Percentiles rank a stretch among this genome's conserved stretches.
These are phyloP conservation scores for Zygoascus meyerae DNA, from an alignment of 1,139 yeast species.

Conservation along the genomic window DNA sequence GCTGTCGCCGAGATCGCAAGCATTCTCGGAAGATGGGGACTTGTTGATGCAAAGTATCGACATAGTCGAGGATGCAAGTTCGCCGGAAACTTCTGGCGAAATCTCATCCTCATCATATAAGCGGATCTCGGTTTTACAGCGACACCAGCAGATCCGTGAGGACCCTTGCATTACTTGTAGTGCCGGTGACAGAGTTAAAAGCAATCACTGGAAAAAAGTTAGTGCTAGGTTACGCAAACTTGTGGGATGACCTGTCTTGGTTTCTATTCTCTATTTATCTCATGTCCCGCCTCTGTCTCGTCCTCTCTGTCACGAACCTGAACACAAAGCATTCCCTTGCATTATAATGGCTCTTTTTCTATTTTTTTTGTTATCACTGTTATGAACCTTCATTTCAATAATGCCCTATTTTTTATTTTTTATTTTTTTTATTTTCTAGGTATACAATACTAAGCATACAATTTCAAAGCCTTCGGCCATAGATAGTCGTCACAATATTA, in stretches of 20 bases:
- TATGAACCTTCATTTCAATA: too few species aligned
- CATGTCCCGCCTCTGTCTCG: too few species aligned
- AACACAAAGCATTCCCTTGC: too few species aligned
- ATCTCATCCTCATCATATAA: background rate
- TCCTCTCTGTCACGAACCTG: too few species aligned
- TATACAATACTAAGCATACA: too few species aligned
- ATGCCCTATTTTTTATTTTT: too few species aligned
- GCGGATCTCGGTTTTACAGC: background rate
- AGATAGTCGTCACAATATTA: too few species aligned
- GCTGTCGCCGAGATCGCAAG: slow-evolving; percentile 6
- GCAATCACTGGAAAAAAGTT: background rate
- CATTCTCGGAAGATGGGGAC: slow-evolving; percentile 6
- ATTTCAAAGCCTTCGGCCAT: too few species aligned
- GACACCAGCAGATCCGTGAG: background rate
- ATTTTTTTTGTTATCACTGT: too few species aligned
- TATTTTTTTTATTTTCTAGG: too few species aligned
- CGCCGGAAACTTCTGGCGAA: background rate
- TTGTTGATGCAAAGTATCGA: background rate
- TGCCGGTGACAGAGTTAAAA: background rate
- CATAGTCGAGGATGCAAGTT: background rate
- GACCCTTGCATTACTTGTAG: background rate
- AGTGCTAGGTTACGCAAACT: slow-evolving; percentile 2
- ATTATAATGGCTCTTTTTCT: too few species aligned
- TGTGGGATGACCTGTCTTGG: background rate
- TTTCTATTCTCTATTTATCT: background rate